These are phyloP conservation scores for Infundibulicybe gibba DNA, from an alignment of 768 basidiomycete genomes.

Conservation along the genomic window DNA sequence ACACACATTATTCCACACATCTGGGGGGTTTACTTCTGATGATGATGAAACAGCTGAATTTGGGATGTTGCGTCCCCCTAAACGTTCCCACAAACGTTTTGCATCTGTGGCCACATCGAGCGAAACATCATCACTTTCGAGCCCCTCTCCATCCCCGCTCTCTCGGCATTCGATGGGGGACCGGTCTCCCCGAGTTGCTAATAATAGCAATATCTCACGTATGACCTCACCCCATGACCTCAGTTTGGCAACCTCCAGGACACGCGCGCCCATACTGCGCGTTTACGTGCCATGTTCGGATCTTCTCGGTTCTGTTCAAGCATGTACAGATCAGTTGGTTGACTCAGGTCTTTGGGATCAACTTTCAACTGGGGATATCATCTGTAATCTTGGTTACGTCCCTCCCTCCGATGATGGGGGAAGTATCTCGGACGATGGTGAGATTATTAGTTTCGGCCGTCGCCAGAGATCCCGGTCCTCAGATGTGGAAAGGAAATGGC, in stretches of 20 bases:
- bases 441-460: slow-evolving; percentile 4
- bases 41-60: slow-evolving; percentile 5
- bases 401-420: slow-evolving; percentile 37
- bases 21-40: slow-evolving; percentile 12
- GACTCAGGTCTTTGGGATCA: slow-evolving; percentile 67
- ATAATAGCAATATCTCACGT: neutral
- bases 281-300: slow-evolving; percentile 71
- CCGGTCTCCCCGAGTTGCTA: too few relatives aligned
- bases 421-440: slow-evolving; percentile 18
- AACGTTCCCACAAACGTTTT: slow-evolving; percentile 35
- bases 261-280: slow-evolving; percentile 69
- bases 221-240: slow-evolving; percentile 58
- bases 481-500: slow-evolving; percentile 38
- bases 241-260: slow-evolving; percentile 50
- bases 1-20: slow-evolving; percentile 19
- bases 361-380: slow-evolving; percentile 72
- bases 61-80: neutral
- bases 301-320: slow-evolving; percentile 36
- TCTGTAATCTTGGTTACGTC: slow-evolving; percentile 80
- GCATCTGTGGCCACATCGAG: slow-evolving; percentile 65
- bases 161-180: slow-evolving; percentile 6
- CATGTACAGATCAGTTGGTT: slow-evolving; percentile 69
- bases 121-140: slow-evolving; percentile 78
- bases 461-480: neutral
- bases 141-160: slow-evolving; percentile 48